These are phyloP conservation scores for Citrullus colocynthis DNA, from an alignment of 306 rosid genomes.

Conservation along the genomic window DNA sequence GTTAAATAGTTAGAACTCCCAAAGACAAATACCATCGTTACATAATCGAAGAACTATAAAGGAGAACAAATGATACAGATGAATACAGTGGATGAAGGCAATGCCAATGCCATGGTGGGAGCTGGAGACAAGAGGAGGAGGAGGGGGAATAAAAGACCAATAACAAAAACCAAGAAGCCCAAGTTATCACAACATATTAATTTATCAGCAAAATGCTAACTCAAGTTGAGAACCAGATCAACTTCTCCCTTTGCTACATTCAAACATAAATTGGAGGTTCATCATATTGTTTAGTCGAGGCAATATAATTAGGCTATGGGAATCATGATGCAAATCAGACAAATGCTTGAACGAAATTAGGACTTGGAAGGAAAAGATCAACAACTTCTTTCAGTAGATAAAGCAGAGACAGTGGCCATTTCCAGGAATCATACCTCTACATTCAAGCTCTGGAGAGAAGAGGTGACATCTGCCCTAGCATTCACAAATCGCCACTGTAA, in stretches of 20 bases:
- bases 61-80: neutral
- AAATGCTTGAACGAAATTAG: neutral
- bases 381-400: neutral
- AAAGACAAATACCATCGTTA: neutral
- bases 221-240: neutral
- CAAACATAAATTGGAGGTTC: neutral
- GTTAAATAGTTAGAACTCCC: neutral
- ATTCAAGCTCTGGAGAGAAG: conserved; percentile 48
- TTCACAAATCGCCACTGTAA: conserved; percentile 85
- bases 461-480: conserved; percentile 56
- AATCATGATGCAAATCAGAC: neutral
- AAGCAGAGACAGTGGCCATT: neutral
- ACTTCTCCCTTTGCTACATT: neutral
- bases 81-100: neutral
- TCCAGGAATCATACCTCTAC: conserved; percentile 55
- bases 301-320: neutral
- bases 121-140: neutral
- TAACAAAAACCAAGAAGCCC: neutral
- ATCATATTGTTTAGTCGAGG: neutral
- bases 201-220: neutral
- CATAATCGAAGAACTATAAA: neutral
- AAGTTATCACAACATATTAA: neutral
- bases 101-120: neutral
- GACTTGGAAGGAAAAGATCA: neutral
- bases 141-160: neutral